Conservation (phyloP, 2,329 filamentous ascomycete species). For the Alternaria triticina region DNA sequence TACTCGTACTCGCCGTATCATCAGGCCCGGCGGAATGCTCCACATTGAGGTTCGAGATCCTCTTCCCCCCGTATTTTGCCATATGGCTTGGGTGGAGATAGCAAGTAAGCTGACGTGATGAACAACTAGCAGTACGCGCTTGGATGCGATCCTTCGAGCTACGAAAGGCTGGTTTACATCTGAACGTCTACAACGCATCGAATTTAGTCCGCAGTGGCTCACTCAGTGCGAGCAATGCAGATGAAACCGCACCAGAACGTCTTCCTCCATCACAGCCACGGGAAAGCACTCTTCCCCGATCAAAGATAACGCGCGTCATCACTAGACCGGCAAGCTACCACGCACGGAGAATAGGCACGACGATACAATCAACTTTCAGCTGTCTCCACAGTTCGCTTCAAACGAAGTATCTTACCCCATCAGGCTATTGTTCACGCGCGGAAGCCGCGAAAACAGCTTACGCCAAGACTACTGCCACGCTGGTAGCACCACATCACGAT, state of each 20-base stretch:
- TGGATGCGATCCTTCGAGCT: conserved; percentile 3
- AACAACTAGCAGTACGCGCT: conserved; percentile 8
- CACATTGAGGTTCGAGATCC: conserved; percentile 15
- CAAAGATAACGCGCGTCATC: background rate
- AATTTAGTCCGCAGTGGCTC: accelerated
- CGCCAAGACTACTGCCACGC: background rate
- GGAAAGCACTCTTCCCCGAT: too few relatives aligned
- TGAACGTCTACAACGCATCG: background rate
- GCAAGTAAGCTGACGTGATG: conserved; percentile 9
- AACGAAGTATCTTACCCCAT: background rate
- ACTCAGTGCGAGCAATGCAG: background rate
- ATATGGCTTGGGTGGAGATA: background rate
- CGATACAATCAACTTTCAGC: background rate
- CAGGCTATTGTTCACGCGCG: background rate
- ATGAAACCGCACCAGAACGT: background rate
- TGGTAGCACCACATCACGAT: background rate
- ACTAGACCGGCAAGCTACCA: background rate
- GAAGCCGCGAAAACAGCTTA: background rate
- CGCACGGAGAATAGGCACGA: background rate
- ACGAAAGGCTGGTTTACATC: conserved; percentile 3
- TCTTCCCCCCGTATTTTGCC: conserved; percentile 4
- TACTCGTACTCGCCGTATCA: conserved; percentile 10
- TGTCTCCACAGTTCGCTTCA: background rate
- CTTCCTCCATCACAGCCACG: background rate
- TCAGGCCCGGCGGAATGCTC: conserved; percentile 8